These are phyloP conservation scores for Aaosphaeria pasadenensis DNA, from an alignment of 2,329 filamentous ascomycete genomes.

Conservation along the genomic window DNA sequence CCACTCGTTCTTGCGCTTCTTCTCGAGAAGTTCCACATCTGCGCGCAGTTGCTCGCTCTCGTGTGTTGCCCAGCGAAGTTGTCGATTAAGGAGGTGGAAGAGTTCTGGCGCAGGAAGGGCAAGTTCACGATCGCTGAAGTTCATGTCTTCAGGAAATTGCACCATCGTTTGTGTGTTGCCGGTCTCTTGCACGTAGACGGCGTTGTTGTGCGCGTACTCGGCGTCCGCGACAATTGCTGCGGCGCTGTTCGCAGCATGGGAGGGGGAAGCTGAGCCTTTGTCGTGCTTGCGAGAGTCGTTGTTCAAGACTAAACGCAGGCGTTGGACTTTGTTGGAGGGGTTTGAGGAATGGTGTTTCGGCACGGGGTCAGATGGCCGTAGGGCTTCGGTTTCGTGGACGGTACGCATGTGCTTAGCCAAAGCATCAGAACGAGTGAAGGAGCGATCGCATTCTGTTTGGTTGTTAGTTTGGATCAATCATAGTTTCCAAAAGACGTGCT, in stretches of 20 bases:
- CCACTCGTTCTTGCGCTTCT: constrained; percentile 69
- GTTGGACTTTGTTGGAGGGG: constrained; percentile 45
- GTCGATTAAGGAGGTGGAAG: constrained; percentile 59
- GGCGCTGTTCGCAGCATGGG: constrained; percentile 22
- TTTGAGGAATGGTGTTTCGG: constrained; percentile 59
- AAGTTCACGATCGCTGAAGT: constrained; percentile 66
- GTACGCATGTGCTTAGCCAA: constrained; percentile 98
- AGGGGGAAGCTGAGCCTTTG: constrained; percentile 33
- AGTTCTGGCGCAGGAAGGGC: constrained; percentile 64
- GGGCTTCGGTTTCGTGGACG: constrained; percentile 92
- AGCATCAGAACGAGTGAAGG: constrained; percentile 93
- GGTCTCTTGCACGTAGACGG: constrained; percentile 56
- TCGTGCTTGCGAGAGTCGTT: constrained; percentile 29
- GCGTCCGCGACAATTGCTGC: constrained; percentile 16
- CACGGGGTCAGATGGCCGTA: constrained; percentile 71
- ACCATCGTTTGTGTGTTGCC: constrained; percentile 55
- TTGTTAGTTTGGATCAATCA: neutral
- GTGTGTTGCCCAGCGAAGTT: constrained; percentile 69
- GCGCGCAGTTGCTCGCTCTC: constrained; percentile 62
- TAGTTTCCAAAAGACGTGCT: neutral
- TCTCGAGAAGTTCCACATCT: constrained; percentile 66
- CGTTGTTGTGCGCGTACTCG: constrained; percentile 54
- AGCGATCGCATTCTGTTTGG: constrained; percentile 83
- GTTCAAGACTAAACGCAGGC: constrained; percentile 43
- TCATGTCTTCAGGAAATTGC: constrained; percentile 54